Evolutionary conservation across 1,139 yeast genomes (phyloP), one percentile per base, ranked within the genome.

Genomic region (Geotrichum bryndzae): DNA sequence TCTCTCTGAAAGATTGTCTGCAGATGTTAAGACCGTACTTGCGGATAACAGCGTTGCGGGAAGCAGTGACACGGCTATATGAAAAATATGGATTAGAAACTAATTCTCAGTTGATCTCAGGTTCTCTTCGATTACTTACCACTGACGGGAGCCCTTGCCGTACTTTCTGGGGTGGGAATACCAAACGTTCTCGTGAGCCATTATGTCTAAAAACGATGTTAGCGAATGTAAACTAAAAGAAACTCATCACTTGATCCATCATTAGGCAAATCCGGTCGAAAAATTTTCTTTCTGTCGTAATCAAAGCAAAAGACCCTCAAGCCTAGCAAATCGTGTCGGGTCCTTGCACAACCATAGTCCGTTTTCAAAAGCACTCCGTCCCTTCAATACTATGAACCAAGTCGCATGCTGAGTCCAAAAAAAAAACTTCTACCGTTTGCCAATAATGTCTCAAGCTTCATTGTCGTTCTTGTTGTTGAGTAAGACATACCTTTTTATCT

Each of bases 121-220:
- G 23, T n/a, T 41, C 22, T 15, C 18, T 15, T n/a, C 22, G 6
- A 10, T 25, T 29, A 70, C 75, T 62, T 69, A 73, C 77, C 98
- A 92, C 84, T 88, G 95, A 86, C 99, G 96, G 78, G 98, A 90
- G 84, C 99, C 99, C 90, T 95, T 95, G 84, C 99, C 99, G 90
- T 86, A 92, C 83, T 88, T 92, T 90, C 98, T 91, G 86, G 99
- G 99, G 96, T 94, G 99, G 82, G 98, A 92, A 87, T 83, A 94
- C 99, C 99, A 95, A 87, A 94, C 97, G 91, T 91, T 88, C 88
- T 90, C 97, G 97, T 92, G 98, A 87, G 98, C 97, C 98, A 92
- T 92, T 73, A 84, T 88, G 60, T 51, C 63, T 61, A 45, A 18
- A 41, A 15, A n/a, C 8, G 22, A 18, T 15, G 22, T 41, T 41